These are phyloP conservation scores for Amesomyces nigricolor DNA, from an alignment of 2,329 filamentous ascomycete genomes.

Conservation along the genomic window DNA sequence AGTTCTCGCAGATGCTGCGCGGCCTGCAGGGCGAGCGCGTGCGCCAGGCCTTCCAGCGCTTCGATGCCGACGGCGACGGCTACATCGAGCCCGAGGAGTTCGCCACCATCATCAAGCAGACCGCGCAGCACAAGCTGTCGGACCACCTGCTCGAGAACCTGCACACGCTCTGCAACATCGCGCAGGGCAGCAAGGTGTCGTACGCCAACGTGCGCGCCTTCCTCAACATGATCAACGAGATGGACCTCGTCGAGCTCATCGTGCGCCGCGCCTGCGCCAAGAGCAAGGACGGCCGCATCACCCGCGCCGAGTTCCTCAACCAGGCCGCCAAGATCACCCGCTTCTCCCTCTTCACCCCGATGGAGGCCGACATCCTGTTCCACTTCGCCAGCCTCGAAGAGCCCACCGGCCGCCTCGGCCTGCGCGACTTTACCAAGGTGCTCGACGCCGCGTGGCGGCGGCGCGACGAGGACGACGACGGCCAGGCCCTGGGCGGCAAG, in stretches of 20 bases:
- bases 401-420: conserved; percentile 74
- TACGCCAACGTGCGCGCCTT: conserved; percentile 97
- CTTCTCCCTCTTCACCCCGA: conserved; percentile 94
- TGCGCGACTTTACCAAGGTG: conserved; percentile 88
- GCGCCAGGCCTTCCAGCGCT: conserved; percentile 85
- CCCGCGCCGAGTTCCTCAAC: conserved; percentile 86
- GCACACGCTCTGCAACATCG: conserved; percentile 90
- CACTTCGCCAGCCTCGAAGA: conserved; percentile 94
- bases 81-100: conserved; percentile 96
- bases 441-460: conserved; percentile 88
- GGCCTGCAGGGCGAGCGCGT: conserved; percentile 94
- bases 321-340: conserved; percentile 86
- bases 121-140: conserved; percentile 90
- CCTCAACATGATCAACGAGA: conserved; percentile 95
- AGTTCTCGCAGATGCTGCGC: conserved; percentile 97
- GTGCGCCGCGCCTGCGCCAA: conserved; percentile 79
- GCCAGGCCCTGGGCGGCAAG: conserved; percentile 32
- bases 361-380: conserved; percentile 98
- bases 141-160: conserved; percentile 92
- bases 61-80: conserved; percentile 87
- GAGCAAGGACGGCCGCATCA: conserved; percentile 87
- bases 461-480: conserved; percentile 48
- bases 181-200: conserved; percentile 83
- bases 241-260: conserved; percentile 94
- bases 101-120: conserved; percentile 92